A percentile compares a stretch with the other conserved stretches of the same genome.
Evolutionary conservation across 306 rosid species (phyloP).

Genomic region (Pterocarpus santalinus): DNA sequence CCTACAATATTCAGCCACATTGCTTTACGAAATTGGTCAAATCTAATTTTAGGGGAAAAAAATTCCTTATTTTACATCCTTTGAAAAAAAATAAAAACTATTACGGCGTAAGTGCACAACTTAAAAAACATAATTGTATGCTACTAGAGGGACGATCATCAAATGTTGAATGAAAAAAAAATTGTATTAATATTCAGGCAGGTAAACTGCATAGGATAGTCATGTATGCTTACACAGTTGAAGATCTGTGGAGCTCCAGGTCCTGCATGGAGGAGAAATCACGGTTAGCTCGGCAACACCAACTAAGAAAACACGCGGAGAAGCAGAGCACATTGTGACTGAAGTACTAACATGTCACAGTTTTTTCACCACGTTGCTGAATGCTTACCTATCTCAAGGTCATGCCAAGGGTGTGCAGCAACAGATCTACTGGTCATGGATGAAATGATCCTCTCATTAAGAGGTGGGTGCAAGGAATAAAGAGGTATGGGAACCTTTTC

Average conservation of each 20-base stretch:
- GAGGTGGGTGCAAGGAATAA: constrained; percentile 67
- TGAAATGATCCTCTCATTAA: constrained; percentile 95
- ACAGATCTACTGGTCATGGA: constrained; percentile 91
- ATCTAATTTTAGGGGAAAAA: not conserved
- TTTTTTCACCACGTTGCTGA: constrained; percentile 2
- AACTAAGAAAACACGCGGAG: not conserved
- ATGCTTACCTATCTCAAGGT: constrained; percentile 91
- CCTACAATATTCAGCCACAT: constrained; percentile 56
- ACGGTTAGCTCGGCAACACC: constrained; percentile 9
- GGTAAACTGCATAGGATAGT: not conserved
- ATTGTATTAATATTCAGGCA: not conserved
- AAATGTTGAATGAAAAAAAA: not conserved
- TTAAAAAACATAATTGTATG: not conserved
- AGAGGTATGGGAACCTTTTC: constrained; percentile 50
- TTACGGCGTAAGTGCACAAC: not conserved
- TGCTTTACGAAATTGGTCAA: constrained; percentile 24
- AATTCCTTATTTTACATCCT: not conserved
- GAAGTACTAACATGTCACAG: not conserved
- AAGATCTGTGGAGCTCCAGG: constrained; percentile 90
- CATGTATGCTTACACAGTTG: constrained; percentile 79
- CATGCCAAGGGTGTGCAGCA: constrained; percentile 99
- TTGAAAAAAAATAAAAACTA: constrained; percentile 3
- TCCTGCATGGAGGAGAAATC: constrained; percentile 62
- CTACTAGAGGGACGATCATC: not conserved
- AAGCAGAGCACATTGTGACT: not conserved